These are phyloP conservation scores for Teunomyces cretensis DNA, from an alignment of 805 yeast species.

Conservation along the genomic window DNA sequence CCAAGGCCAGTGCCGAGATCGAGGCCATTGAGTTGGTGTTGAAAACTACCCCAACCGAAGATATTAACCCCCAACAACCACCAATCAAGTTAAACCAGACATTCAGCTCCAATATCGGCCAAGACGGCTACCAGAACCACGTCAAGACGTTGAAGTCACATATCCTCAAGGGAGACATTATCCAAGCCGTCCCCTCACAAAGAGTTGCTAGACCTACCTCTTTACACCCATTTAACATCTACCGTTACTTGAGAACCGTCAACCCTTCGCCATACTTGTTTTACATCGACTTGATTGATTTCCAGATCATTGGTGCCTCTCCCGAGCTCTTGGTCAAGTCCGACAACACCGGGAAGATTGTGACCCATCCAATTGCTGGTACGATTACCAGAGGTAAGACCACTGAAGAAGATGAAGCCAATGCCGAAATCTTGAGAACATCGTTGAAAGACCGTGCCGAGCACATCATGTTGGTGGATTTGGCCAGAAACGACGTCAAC, in stretches of 20 bases:
- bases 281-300: conserved; percentile 86
- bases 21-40: conserved; percentile 52
- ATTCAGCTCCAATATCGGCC: conserved; percentile 87
- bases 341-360: conserved; percentile 66
- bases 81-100: conserved; percentile 65
- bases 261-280: conserved; percentile 98
- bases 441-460: conserved; percentile 94
- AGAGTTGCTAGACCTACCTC: conserved; percentile 94
- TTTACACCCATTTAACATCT: conserved; percentile 93
- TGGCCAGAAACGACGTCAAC: conserved; percentile 95
- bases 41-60: conserved; percentile 38
- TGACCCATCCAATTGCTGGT: conserved; percentile 98
- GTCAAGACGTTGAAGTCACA: conserved; percentile 75
- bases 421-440: conserved; percentile 70
- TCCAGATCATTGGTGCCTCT: conserved; percentile 95
- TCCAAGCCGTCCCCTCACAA: conserved; percentile 98
- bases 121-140: conserved; percentile 86
- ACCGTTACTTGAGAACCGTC: conserved; percentile 90
- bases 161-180: conserved; percentile 86
- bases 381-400: conserved; percentile 90
- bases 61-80: conserved; percentile 69
- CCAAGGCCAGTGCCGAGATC: conserved; percentile 58
- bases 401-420: conserved; percentile 82
- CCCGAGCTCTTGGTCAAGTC: conserved; percentile 91
- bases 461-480: conserved; percentile 97